A percentile compares a stretch with the other conserved stretches of the same genome.
Evolutionary conservation across 176 grass and related monocot species (phyloP).

Genomic region (Carex cristatella): DNA sequence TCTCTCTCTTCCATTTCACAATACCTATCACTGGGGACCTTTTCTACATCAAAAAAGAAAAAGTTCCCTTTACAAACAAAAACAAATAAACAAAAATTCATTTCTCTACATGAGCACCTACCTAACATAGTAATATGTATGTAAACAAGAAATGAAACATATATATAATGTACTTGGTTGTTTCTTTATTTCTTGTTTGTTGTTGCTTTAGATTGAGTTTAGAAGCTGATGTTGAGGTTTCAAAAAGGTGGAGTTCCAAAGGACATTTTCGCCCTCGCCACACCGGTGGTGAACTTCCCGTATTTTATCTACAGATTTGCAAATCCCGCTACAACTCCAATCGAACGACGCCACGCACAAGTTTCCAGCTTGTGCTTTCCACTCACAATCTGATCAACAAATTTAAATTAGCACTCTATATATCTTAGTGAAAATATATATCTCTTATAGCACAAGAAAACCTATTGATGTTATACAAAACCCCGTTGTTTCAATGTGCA

Average conservation of each 20-base stretch:
- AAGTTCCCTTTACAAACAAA: conserved; percentile 22
- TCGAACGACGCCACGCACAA: conserved; percentile 70
- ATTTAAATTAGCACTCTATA: not conserved
- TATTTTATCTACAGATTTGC: conserved; percentile 70
- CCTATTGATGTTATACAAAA: no score
- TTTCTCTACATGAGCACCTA: conserved; percentile 11
- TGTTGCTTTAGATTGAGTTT: conserved; percentile 1
- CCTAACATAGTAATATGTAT: conserved; percentile 15
- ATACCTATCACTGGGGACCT: not conserved
- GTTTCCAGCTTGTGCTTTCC: conserved; percentile 66
- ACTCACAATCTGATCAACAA: conserved; percentile 56
- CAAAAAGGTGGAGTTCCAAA: conserved; percentile 47
- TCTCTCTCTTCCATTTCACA: not conserved
- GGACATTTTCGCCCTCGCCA: conserved; percentile 37
- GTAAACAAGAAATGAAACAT: conserved; percentile 12
- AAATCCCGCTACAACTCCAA: conserved; percentile 76
- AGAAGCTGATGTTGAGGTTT: conserved; percentile 21
- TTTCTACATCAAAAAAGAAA: conserved; percentile 25
- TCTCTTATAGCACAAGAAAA: no score
- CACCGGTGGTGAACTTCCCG: conserved; percentile 58
- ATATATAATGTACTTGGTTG: not conserved
- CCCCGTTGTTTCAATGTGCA: no score
- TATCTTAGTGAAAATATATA: no score
- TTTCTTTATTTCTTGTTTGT: not conserved
- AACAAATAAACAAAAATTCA: not conserved